Conservation (phyloP, 2,329 filamentous ascomycete genomes). For the Onygena corvina region DNA sequence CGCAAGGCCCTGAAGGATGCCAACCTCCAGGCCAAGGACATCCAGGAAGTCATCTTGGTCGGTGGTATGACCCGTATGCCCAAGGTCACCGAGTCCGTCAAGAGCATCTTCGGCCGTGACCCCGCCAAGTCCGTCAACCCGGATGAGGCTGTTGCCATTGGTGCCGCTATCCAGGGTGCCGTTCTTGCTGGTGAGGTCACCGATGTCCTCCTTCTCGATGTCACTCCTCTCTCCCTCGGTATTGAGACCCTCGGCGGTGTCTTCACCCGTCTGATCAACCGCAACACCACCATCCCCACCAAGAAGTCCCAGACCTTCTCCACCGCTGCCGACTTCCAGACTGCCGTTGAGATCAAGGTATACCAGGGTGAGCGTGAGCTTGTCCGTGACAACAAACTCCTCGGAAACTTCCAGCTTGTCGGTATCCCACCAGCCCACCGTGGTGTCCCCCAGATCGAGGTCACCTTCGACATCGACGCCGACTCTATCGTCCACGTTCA, state of each 20-base stretch:
- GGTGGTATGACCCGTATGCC: conserved; percentile 99
- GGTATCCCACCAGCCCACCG: conserved; percentile 93
- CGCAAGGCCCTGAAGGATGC: conserved; percentile 97
- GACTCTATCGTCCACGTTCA: conserved; percentile 96
- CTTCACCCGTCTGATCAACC: conserved; percentile 96
- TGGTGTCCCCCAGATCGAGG: conserved; percentile 91
- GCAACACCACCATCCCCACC: conserved; percentile 97
- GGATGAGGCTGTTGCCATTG: conserved; percentile 94
- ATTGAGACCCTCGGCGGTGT: conserved; percentile 97
- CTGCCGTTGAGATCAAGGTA: conserved; percentile 98
- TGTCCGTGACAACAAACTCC: conserved; percentile 94
- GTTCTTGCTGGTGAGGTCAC: conserved; percentile 94
- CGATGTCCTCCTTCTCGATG: conserved; percentile 87
- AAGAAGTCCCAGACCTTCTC: conserved; percentile 99
- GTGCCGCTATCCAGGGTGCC: conserved; percentile 93
- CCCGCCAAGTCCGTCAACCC: conserved; percentile 98
- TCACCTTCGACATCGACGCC: conserved; percentile 97
- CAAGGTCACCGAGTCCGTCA: conserved; percentile 92
- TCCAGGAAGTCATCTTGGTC: conserved; percentile 94
- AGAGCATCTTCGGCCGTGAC: conserved; percentile 91
- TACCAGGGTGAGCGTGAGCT: conserved; percentile 99
- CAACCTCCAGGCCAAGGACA: conserved; percentile 77
- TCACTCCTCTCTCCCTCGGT: conserved; percentile 90
- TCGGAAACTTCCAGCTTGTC: conserved; percentile 98
- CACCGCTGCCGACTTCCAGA: conserved; percentile 95